phyloP scores from a whole-genome alignment of 495 filamentous ascomycete species.

The Annulohypoxylon bovei region DNA sequence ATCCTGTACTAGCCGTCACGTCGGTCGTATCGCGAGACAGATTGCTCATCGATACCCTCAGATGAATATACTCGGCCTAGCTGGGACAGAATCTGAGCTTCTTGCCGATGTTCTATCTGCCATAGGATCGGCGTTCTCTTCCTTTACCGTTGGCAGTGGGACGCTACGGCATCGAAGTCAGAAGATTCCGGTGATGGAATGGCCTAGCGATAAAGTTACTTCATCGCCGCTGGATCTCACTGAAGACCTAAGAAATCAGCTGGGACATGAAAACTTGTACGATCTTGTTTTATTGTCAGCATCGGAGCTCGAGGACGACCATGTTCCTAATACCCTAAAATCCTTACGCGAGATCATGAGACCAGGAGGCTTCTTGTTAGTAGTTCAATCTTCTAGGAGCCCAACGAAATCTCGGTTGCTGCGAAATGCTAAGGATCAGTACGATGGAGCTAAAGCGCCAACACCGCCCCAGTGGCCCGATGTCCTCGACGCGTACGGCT shows the following conservation, averaged over 20 bases:
- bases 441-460: not conserved
- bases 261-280: conserved; percentile 25
- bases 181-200: conserved; percentile 10
- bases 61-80: conserved; percentile 55
- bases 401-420: conserved; percentile 39
- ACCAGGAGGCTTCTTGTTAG: conserved; percentile 53
- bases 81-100: conserved; percentile 43
- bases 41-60: conserved; percentile 54
- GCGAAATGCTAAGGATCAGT: conserved; percentile 6
- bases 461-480: conserved; percentile 50
- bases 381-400: conserved; percentile 41
- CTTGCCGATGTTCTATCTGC: conserved; percentile 46
- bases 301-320: conserved; percentile 41
- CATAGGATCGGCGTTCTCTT: conserved; percentile 48
- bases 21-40: conserved; percentile 51
- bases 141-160: conserved; percentile 41
- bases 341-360: conserved; percentile 49
- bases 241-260: conserved; percentile 21
- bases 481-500: conserved; percentile 50
- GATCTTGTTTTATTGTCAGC: conserved; percentile 54
- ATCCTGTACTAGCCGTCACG: conserved; percentile 44
- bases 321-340: conserved; percentile 20
- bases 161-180: conserved; percentile 29
- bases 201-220: conserved; percentile 32
- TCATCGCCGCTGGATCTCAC: conserved; percentile 43